These are phyloP conservation scores for Fraxinus excelsior DNA, from an alignment of 257 asterid genomes.

Conservation along the genomic window DNA sequence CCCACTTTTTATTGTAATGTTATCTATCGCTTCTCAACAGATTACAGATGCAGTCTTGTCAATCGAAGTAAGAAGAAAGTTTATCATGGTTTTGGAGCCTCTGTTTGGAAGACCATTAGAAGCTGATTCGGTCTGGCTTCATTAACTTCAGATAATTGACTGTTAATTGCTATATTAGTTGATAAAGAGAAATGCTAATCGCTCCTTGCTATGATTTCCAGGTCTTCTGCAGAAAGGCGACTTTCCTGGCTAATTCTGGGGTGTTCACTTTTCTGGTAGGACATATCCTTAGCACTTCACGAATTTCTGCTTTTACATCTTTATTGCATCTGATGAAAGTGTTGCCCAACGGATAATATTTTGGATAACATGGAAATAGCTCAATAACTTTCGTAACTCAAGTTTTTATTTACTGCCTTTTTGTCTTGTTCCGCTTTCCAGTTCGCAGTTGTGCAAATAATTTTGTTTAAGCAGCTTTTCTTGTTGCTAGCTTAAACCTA, in stretches of 20 bases:
- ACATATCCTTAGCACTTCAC: constrained; percentile 16
- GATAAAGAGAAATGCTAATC: constrained; percentile 15
- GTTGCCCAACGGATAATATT: background rate
- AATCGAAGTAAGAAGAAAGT: constrained; percentile 73
- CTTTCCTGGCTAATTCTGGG: constrained; percentile 74
- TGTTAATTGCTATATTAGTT: constrained; percentile 7
- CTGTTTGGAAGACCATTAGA: constrained; percentile 84
- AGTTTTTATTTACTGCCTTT: background rate
- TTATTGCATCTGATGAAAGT: constrained; percentile 1
- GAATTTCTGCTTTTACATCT: background rate
- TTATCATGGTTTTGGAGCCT: constrained; percentile 67
- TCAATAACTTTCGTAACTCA: background rate
- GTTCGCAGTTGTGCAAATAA: constrained; percentile 1
- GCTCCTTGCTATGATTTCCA: constrained; percentile 38
- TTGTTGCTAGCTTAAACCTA: background rate
- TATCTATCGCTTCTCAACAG: constrained; percentile 38
- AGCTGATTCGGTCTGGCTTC: constrained; percentile 74
- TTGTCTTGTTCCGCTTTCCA: constrained; percentile 8
- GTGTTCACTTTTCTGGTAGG: constrained; percentile 81
- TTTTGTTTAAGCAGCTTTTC: constrained; percentile 2
- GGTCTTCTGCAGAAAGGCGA: constrained; percentile 86
- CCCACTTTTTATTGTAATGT: background rate
- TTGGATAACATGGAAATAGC: background rate
- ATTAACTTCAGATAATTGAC: constrained; percentile 25
- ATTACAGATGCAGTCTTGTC: constrained; percentile 75